Evolutionary conservation across 2,329 filamentous ascomycete species (phyloP).

Genomic region (Paecilomyces dactylethromorphus): DNA sequence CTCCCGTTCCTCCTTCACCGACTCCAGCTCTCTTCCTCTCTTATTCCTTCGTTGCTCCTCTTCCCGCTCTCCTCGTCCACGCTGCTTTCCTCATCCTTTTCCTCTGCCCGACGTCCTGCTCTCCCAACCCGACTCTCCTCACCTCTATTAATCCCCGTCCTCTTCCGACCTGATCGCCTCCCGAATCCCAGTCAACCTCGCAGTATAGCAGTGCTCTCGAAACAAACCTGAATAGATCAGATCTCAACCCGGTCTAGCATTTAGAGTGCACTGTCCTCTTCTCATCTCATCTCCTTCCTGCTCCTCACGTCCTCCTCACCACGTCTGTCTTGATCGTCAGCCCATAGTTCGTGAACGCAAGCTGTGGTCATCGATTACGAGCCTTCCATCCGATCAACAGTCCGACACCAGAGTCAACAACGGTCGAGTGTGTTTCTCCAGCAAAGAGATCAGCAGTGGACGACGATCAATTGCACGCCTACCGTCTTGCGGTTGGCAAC

Average conservation of each 20-base stretch:
- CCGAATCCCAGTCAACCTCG: not conserved
- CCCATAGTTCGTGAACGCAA: not conserved
- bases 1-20: constrained; percentile 9
- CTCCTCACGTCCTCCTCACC: constrained; percentile 1
- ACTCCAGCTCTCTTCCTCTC: constrained; percentile 10
- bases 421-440: not conserved
- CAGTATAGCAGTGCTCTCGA: constrained; percentile 6
- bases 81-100: constrained; percentile 8
- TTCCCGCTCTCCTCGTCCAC: constrained; percentile 5
- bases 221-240: constrained; percentile 1
- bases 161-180: not conserved
- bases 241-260: not conserved
- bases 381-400: not conserved
- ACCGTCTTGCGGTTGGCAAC: not conserved
- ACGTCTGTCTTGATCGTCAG: constrained; percentile 4
- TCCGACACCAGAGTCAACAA: not conserved
- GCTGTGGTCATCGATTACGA: not conserved
- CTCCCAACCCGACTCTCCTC: constrained; percentile 3
- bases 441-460: not conserved
- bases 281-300: not conserved
- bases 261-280: constrained; percentile 1
- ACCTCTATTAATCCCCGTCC: not conserved
- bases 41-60: constrained; percentile 12
- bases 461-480: constrained; percentile 5
- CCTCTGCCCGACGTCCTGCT: constrained; percentile 5